A percentile compares a stretch with the other conserved stretches of the same genome.
These are phyloP conservation scores for Lasiosphaeriaceae sp. DNA, from an alignment of 495 filamentous ascomycete genomes.

Conservation along the genomic window DNA sequence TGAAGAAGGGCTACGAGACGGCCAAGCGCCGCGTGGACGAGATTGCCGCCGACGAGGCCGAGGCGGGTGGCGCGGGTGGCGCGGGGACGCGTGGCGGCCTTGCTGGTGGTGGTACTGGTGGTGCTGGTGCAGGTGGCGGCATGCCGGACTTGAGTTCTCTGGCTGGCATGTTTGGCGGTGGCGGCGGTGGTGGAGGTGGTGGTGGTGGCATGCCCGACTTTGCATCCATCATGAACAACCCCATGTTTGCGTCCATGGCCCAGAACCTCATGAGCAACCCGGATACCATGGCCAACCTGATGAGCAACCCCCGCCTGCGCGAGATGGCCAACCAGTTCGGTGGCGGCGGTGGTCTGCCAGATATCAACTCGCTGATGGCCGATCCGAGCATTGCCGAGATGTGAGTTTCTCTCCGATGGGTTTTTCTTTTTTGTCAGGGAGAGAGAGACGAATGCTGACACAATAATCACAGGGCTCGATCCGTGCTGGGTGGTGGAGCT, in stretches of 20 bases:
- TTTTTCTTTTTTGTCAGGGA: background rate
- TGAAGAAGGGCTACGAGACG: slow-evolving; percentile 94
- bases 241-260: slow-evolving; percentile 95
- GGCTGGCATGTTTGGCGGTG: slow-evolving; percentile 64
- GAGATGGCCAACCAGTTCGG: slow-evolving; percentile 73
- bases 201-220: slow-evolving; percentile 81
- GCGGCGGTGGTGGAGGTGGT: slow-evolving; percentile 50
- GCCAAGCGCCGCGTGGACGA: slow-evolving; percentile 80
- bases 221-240: slow-evolving; percentile 84
- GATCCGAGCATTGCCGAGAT: slow-evolving; percentile 90
- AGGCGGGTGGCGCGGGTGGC: no score
- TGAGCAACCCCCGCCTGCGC: slow-evolving; percentile 86
- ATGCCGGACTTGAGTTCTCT: slow-evolving; percentile 48
- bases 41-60: slow-evolving; percentile 48
- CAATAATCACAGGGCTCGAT: background rate
- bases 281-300: slow-evolving; percentile 78
- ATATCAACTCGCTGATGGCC: slow-evolving; percentile 76
- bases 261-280: slow-evolving; percentile 97
- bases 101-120: slow-evolving; percentile 32
- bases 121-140: slow-evolving; percentile 25
- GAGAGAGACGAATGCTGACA: background rate
- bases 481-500: background rate
- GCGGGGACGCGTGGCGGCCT: slow-evolving; percentile 21
- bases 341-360: slow-evolving; percentile 80
- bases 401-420: slow-evolving; percentile 51